Evolutionary conservation across 345 rosid genomes (phyloP).

Genomic region (Euphorbia lathyris): DNA sequence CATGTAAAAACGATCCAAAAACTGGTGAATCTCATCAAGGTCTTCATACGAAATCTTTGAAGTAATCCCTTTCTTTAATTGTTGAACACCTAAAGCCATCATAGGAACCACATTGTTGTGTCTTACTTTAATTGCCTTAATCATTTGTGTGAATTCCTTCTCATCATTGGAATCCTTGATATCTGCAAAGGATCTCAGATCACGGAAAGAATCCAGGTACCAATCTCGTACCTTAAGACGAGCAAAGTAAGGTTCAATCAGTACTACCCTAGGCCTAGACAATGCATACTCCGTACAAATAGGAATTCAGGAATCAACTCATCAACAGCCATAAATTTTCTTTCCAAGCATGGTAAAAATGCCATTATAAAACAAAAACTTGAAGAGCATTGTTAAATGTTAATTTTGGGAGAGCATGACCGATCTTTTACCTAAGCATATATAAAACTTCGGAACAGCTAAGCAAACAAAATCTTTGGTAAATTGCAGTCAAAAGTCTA

Average conservation of each 20-base stretch:
- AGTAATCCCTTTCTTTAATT: slow-evolving; percentile 71
- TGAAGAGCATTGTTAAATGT: background rate
- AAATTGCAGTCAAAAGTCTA: too few species aligned
- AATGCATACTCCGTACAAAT: background rate
- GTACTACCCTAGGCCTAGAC: background rate
- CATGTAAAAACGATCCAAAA: slow-evolving; percentile 93
- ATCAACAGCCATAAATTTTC: background rate
- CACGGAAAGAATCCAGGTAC: slow-evolving; percentile 97
- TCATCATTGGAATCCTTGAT: slow-evolving; percentile 66
- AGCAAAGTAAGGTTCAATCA: slow-evolving; percentile 2
- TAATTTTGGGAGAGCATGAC: background rate
- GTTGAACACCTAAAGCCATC: slow-evolving; percentile 97
- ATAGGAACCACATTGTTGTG: slow-evolving; percentile 97
- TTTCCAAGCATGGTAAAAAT: too few species aligned
- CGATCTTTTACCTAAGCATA: too few species aligned
- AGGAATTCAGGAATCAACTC: background rate
- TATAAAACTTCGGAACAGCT: too few species aligned
- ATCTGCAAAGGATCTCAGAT: slow-evolving; percentile 78
- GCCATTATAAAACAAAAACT: background rate
- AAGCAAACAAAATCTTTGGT: too few species aligned
- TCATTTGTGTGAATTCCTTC: slow-evolving; percentile 84
- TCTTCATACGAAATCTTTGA: slow-evolving; percentile 47
- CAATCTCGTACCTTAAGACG: slow-evolving; percentile 86
- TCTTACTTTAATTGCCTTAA: slow-evolving; percentile 92
- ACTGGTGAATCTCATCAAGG: slow-evolving; percentile 86